Evolutionary conservation across 306 rosid genomes (phyloP).

Genomic region (Comarum palustre): DNA sequence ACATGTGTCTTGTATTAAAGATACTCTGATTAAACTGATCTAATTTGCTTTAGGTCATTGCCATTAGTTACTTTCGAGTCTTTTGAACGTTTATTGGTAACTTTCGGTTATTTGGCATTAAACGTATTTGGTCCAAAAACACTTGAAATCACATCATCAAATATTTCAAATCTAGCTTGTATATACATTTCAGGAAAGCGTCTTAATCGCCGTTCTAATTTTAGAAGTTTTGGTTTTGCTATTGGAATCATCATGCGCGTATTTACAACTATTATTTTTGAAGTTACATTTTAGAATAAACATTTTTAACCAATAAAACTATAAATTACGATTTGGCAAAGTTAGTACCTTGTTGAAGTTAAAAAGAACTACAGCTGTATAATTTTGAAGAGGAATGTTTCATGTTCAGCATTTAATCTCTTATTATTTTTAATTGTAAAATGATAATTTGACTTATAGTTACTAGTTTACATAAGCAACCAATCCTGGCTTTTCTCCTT

Average conservation of each 20-base stretch:
- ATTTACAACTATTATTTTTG: not conserved
- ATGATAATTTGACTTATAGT: not conserved
- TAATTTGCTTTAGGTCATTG: not conserved
- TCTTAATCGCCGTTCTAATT: not conserved
- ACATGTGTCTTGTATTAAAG: no score
- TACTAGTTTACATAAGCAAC: not conserved
- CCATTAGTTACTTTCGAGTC: not conserved
- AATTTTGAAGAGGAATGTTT: not conserved
- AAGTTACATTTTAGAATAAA: not conserved
- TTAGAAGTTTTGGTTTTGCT: not conserved
- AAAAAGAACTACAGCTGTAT: not conserved
- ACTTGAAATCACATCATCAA: not conserved
- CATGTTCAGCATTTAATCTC: not conserved
- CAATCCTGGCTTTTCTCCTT: not conserved
- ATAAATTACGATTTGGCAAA: not conserved
- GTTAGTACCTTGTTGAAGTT: not conserved
- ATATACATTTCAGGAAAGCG: not conserved
- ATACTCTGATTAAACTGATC: no score
- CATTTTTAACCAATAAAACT: not conserved
- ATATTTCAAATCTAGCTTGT: not conserved
- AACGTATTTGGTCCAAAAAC: constrained; percentile 5
- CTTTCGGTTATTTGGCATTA: constrained; percentile 11
- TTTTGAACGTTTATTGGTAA: constrained; percentile 10
- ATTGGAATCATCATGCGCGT: not conserved
- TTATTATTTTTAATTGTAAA: not conserved